Conservation (phyloP, 78 protist genomes). For the Dictyostelium brefeldianum region DNA sequence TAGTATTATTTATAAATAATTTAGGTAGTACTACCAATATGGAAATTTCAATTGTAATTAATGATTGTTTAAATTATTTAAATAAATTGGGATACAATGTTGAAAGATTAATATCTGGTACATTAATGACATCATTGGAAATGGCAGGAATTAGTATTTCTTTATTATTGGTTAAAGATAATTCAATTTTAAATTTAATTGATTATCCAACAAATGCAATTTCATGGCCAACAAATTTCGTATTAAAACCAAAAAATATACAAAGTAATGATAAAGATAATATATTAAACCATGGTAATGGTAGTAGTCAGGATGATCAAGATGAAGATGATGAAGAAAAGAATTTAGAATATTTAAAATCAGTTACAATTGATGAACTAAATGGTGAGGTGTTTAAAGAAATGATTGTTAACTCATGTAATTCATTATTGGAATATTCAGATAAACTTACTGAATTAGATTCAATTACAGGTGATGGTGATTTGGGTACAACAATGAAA, state of each 20-base stretch:
- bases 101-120: conserved; percentile 22
- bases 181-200: neutral
- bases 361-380: neutral
- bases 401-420: neutral
- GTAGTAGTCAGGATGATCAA: too few relatives aligned
- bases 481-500: conserved; percentile 59
- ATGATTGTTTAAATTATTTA: conserved; percentile 5
- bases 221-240: conserved; percentile 44
- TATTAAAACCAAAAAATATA: neutral
- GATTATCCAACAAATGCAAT: conserved; percentile 33
- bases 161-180: conserved; percentile 15
- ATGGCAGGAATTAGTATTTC: conserved; percentile 77
- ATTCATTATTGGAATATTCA: conserved; percentile 22
- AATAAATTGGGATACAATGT: neutral
- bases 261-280: neutral
- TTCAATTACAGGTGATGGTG: conserved; percentile 79
- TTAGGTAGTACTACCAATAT: conserved; percentile 62
- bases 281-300: neutral
- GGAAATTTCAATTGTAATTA: conserved; percentile 30
- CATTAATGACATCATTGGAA: conserved; percentile 73
- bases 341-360: neutral
- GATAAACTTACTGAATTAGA: conserved; percentile 56
- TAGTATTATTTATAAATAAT: conserved; percentile 46
- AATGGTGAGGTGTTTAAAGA: neutral
- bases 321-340: too few relatives aligned